Conservation (phyloP, 2,329 filamentous ascomycete genomes). For the Cladosporium sp. region DNA sequence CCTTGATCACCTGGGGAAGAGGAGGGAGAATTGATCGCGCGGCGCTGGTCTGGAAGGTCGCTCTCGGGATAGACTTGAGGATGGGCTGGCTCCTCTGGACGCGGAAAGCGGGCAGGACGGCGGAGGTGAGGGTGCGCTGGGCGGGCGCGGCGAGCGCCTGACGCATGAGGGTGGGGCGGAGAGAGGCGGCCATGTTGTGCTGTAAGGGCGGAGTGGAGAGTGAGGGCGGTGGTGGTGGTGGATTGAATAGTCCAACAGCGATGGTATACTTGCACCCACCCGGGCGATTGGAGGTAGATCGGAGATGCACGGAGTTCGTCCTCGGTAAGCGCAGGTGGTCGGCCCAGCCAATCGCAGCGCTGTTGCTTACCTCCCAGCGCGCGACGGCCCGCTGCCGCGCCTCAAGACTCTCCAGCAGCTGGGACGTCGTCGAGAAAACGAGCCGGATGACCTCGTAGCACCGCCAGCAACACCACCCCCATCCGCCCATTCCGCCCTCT, state of each 20-base stretch:
- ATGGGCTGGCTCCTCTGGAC: slow-evolving; percentile 31
- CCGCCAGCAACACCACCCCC: slow-evolving; percentile 27
- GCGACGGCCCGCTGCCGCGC: too few relatives aligned
- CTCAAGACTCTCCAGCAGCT: too few relatives aligned
- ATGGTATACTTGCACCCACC: too few relatives aligned
- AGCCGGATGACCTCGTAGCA: slow-evolving; percentile 11
- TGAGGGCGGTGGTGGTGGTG: background rate
- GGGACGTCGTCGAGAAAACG: slow-evolving; percentile 9
- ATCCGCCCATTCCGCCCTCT: slow-evolving; percentile 22
- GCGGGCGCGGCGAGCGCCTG: slow-evolving; percentile 39
- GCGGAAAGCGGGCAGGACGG: slow-evolving; percentile 33
- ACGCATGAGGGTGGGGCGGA: slow-evolving; percentile 48
- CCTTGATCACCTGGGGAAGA: slow-evolving; percentile 55
- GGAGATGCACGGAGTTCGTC: too few relatives aligned
- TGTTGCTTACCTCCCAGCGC: too few relatives aligned
- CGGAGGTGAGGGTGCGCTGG: slow-evolving; percentile 36
- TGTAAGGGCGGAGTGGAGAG: slow-evolving; percentile 18
- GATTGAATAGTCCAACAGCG: too few relatives aligned
- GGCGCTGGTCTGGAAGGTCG: slow-evolving; percentile 83
- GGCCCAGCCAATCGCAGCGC: too few relatives aligned
- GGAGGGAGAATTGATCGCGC: slow-evolving; percentile 74
- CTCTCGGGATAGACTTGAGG: slow-evolving; percentile 46
- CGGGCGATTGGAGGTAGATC: too few relatives aligned
- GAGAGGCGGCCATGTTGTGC: slow-evolving; percentile 48
- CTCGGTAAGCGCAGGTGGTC: too few relatives aligned